A percentile compares a stretch with the other conserved stretches of the same genome.
Evolutionary conservation across 1,284 basidiomycete genomes (phyloP).

Genomic region (Cerioporus squamosus): DNA sequence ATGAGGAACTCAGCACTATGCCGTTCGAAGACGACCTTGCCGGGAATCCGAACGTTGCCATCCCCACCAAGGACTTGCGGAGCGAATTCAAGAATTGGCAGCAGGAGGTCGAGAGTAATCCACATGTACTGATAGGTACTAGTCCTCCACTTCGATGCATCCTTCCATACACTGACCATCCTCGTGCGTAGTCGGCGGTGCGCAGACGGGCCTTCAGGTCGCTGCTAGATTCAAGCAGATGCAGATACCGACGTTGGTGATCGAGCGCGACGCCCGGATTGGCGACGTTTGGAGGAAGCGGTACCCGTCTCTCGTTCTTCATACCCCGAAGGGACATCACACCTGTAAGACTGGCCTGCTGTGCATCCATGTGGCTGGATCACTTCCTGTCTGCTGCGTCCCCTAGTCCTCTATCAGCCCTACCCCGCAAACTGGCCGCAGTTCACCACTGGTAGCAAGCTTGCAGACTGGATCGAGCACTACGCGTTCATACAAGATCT

Average conservation of each 20-base stretch:
- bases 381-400: not conserved
- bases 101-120: constrained; percentile 26
- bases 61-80: constrained; percentile 10
- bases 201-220: constrained; percentile 55
- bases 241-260: constrained; percentile 49
- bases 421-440: constrained; percentile 36
- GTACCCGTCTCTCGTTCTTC: constrained; percentile 52
- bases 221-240: constrained; percentile 58
- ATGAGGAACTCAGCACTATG: constrained; percentile 30
- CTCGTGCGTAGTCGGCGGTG: constrained; percentile 48
- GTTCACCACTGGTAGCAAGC: constrained; percentile 35
- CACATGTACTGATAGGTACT: constrained; percentile 30
- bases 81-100: constrained; percentile 22
- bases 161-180: not conserved
- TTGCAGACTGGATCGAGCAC: constrained; percentile 67
- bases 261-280: constrained; percentile 49
- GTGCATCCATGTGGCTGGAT: no score
- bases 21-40: constrained; percentile 11
- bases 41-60: not conserved
- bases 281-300: constrained; percentile 60
- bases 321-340: constrained; percentile 44
- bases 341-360: constrained; percentile 28
- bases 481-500: constrained; percentile 66
- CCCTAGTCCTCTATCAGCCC: constrained; percentile 40
- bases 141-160: not conserved